Percentiles rank a stretch among this genome's conserved stretches.
Evolutionary conservation across 148 eudicot species (phyloP).

Genomic region (Hydrangea macrophylla): DNA sequence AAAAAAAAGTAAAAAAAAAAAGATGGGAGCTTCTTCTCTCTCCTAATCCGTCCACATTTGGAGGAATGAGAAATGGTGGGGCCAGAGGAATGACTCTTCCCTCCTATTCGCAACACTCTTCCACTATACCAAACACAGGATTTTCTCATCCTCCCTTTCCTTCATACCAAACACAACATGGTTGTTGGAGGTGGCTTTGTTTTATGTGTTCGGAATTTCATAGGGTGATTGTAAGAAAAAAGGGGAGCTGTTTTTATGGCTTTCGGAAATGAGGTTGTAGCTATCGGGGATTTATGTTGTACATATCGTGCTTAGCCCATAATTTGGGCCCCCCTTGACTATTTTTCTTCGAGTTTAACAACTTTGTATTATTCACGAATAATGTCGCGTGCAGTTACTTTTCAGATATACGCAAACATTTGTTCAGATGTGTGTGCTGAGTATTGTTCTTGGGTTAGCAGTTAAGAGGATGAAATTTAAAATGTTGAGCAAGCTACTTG

Average conservation of each 20-base stretch:
- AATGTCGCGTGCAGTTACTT: conserved; percentile 35
- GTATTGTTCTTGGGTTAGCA: no score
- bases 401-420: conserved; percentile 6
- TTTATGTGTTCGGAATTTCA: conserved; percentile 14
- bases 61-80: no score
- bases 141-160: no score
- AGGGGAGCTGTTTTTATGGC: conserved; percentile 11
- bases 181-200: conserved; percentile 23
- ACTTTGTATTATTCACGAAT: conserved; percentile 33
- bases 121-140: no score
- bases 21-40: no score
- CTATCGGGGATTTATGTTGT: conserved; percentile 31
- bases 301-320: conserved; percentile 35
- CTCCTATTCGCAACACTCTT: no score
- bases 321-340: conserved; percentile 26
- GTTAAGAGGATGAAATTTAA: no score
- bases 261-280: conserved; percentile 24
- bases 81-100: no score
- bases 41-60: no score
- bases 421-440: neutral
- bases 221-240: neutral
- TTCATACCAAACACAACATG: no score
- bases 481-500: no score
- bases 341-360: conserved; percentile 16
- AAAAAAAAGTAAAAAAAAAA: no score